Base-by-base conservation (phyloP, 2,329 filamentous ascomycete species). In the Fusarium incarnatum region DNA sequence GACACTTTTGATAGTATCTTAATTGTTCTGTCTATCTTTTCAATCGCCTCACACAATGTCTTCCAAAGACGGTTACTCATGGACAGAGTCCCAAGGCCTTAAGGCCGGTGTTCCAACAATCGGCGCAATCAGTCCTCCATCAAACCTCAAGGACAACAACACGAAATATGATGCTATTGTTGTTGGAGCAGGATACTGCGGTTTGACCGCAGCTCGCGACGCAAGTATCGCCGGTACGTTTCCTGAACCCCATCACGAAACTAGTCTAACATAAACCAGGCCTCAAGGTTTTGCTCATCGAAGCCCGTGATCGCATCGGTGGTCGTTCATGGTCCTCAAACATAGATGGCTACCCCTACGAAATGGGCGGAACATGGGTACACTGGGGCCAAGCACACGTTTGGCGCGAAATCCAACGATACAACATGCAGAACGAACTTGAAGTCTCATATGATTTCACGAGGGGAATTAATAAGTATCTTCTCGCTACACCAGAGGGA, bases 321-420 rank as follows among this genome's bases (percentile, higher is more conserved):
- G 83, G 84, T 3, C 80, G 84, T 0, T 82, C 83, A 4, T 86
- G 81, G 81, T 81, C 81, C 0, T 79, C 81, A 18, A 79, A 83
- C 32, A 81, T 83, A 10, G 77, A 75, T 0, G 82, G 81, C 0
- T 82, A 84, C 16, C 78, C 79, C 0, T 84, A 80, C 50, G 84
- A 86, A 53, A 81, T 86, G 79, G 84, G 84, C 0, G 84, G 84
- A 0, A 84, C 83, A 0, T 86, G 83, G 83, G 78, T 86, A 0
- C 81, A 81, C 56, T 84, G 83, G 82, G 76, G 77, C 3, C 82
- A 83, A 50, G 75, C 82, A 0, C 80, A 82, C 32, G 73, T 83
- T 5, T 83, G 80, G 78, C 76, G 81, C 6, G 84, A 86, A 55
- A 81, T 86, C 5, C 76, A 79, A 1, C 71, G 83, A n/a, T 86